Evolutionary conservation across 345 rosid genomes (phyloP).

Genomic region (Sonneratia alba): DNA sequence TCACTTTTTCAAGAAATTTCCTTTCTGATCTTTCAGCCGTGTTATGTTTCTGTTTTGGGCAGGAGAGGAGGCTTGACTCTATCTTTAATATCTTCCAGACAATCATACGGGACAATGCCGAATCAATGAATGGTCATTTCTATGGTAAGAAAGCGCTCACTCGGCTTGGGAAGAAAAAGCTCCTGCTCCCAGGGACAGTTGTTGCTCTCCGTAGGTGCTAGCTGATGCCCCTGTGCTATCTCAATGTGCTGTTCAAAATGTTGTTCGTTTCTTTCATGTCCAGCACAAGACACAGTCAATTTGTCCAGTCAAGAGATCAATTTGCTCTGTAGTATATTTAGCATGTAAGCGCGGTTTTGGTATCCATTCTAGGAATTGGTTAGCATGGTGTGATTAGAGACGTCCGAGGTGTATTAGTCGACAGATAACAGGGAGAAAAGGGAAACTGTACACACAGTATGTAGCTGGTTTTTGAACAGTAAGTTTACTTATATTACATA

Average conservation of each 20-base stretch:
- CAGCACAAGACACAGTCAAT: background rate
- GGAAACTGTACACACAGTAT: background rate
- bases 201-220: background rate
- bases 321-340: background rate
- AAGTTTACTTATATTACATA: background rate
- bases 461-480: background rate
- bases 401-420: background rate
- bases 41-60: slow-evolving; percentile 7
- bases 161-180: slow-evolving; percentile 20
- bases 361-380: background rate
- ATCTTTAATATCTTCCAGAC: slow-evolving; percentile 17
- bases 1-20: background rate
- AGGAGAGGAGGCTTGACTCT: slow-evolving; percentile 21
- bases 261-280: background rate
- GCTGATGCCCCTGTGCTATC: background rate
- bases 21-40: background rate
- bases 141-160: slow-evolving; percentile 51
- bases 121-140: slow-evolving; percentile 40
- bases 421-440: too few species aligned
- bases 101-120: slow-evolving; percentile 20
- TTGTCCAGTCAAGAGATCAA: background rate
- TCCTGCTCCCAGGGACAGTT: background rate
- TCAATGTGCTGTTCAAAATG: background rate
- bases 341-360: background rate
- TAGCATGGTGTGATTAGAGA: background rate